A percentile compares a stretch with the other conserved stretches of the same genome.
These are phyloP conservation scores for Puccinellia tenuiflora DNA, from an alignment of 176 grass and related monocot species.

Conservation along the genomic window DNA sequence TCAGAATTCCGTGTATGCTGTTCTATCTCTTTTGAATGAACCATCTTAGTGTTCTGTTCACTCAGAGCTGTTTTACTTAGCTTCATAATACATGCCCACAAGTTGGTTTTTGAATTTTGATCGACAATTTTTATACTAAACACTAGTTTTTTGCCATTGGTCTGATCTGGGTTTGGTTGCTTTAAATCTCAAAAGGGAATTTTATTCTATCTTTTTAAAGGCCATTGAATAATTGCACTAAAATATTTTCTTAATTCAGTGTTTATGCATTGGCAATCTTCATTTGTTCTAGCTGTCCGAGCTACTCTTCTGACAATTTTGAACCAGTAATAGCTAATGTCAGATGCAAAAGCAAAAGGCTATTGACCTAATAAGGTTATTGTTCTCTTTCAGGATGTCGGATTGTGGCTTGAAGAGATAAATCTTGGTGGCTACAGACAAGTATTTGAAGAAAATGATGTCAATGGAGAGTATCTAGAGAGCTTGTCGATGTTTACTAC, in stretches of 20 bases:
- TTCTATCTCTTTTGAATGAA: not conserved
- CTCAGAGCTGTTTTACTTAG: not conserved
- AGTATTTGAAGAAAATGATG: constrained; percentile 90
- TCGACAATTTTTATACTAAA: not conserved
- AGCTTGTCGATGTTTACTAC: constrained; percentile 96
- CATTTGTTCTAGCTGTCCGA: not conserved
- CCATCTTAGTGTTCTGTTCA: not conserved
- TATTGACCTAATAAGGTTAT: constrained; percentile 10
- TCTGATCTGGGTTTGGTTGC: not conserved
- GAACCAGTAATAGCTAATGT: not conserved
- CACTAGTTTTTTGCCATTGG: not conserved
- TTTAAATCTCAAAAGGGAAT: not conserved
- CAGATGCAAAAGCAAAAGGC: not conserved
- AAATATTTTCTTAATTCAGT: not conserved
- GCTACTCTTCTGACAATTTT: not conserved
- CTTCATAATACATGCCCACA: not conserved
- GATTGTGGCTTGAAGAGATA: constrained; percentile 98
- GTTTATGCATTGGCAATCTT: not conserved
- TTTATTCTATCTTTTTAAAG: not conserved
- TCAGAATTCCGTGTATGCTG: not conserved
- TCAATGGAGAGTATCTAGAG: constrained; percentile 94
- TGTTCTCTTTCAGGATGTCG: constrained; percentile 85
- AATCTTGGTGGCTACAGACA: constrained; percentile 87
- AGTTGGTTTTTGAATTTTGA: not conserved
- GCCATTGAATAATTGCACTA: not conserved